Percentiles rank a stretch among this genome's conserved stretches.
Conservation (phyloP, 2,329 filamentous ascomycete species). For the Monilinia vaccinii-corymbosi region DNA sequence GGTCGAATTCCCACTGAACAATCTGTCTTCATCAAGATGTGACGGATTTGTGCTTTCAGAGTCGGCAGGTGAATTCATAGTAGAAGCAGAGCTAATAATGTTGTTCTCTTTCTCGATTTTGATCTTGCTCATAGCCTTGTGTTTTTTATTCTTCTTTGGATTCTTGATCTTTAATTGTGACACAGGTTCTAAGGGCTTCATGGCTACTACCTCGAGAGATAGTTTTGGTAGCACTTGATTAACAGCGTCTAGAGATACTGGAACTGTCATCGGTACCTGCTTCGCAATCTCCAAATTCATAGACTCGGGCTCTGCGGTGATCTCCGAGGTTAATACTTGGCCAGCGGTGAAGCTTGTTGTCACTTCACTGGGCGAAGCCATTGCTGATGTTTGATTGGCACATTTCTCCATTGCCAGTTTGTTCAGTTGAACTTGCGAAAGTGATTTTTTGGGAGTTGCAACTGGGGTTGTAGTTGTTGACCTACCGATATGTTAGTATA, state of each 20-base stretch:
- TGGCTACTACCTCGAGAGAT: background rate
- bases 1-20: slow-evolving; percentile 11
- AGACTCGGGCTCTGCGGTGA: background rate
- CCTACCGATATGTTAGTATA: slow-evolving; percentile 3
- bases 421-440: background rate
- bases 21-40: slow-evolving; percentile 5
- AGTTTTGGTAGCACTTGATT: background rate
- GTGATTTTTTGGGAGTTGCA: background rate
- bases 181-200: background rate
- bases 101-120: background rate
- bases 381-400: background rate
- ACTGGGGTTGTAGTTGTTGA: background rate
- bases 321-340: background rate
- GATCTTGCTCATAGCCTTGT: background rate
- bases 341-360: background rate
- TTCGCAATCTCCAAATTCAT: background rate
- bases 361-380: too few species aligned
- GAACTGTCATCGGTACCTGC: background rate
- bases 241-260: background rate
- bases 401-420: background rate
- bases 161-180: background rate
- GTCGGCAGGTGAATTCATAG: background rate
- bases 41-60: background rate
- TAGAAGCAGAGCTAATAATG: background rate
- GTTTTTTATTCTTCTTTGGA: slow-evolving; percentile 7